Percentiles rank a stretch among this genome's conserved stretches.
These are phyloP conservation scores for Backusella westeae DNA, from an alignment of 192 early-diverging fungal genomes.

Conservation along the genomic window DNA sequence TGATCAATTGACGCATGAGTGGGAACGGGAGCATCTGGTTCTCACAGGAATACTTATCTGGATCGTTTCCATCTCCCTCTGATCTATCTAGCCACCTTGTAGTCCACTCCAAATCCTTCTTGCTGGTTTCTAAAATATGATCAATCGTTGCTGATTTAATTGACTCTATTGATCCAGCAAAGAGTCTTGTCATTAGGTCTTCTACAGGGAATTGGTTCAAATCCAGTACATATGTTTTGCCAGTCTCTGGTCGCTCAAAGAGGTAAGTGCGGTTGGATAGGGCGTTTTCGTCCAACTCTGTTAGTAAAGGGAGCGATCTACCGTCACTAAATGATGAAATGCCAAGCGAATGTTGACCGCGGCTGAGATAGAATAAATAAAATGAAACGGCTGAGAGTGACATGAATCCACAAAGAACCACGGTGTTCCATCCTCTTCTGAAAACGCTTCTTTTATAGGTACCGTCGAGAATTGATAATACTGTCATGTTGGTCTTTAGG, in stretches of 20 bases:
- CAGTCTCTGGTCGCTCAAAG: not conserved
- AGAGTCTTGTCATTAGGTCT: not conserved
- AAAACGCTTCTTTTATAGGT: not conserved
- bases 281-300: not conserved
- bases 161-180: slow-evolving; percentile 9
- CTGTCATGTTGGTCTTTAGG: not conserved
- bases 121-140: not conserved
- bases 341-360: not conserved
- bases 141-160: not conserved
- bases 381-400: not conserved
- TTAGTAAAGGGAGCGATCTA: not conserved
- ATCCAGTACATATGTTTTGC: not conserved
- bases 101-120: not conserved
- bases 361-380: slow-evolving; percentile 3
- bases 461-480: slow-evolving; percentile 6
- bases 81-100: not conserved
- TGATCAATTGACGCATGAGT: slow-evolving; percentile 10
- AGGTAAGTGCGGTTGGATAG: not conserved
- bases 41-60: slow-evolving; percentile 7
- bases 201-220: not conserved
- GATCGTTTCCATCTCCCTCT: not conserved
- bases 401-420: not conserved
- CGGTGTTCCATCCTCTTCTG: not conserved
- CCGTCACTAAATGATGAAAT: not conserved
- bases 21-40: slow-evolving; percentile 17